These are phyloP conservation scores for Metarhizium album DNA, from an alignment of 2,329 filamentous ascomycete genomes.

Conservation along the genomic window DNA sequence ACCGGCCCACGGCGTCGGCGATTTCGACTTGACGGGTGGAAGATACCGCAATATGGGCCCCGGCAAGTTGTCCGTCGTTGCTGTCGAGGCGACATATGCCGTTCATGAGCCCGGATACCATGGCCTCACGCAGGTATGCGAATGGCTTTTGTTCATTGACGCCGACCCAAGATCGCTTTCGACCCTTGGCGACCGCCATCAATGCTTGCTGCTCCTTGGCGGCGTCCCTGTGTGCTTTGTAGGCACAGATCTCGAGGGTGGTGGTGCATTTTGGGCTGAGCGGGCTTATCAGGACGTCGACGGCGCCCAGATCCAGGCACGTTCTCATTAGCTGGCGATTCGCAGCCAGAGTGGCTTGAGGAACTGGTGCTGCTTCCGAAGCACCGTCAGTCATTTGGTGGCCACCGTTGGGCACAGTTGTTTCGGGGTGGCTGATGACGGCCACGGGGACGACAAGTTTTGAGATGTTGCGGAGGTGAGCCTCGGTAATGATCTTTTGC, in stretches of 20 bases:
- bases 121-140: slow-evolving; percentile 80
- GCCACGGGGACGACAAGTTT: slow-evolving; percentile 47
- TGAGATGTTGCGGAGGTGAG: slow-evolving; percentile 43
- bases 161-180: slow-evolving; percentile 88
- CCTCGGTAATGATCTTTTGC: slow-evolving; percentile 47
- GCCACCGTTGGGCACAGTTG: slow-evolving; percentile 14
- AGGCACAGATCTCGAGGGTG: slow-evolving; percentile 71
- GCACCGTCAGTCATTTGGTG: slow-evolving; percentile 27
- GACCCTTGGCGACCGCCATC: slow-evolving; percentile 59
- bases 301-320: slow-evolving; percentile 76
- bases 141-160: slow-evolving; percentile 77
- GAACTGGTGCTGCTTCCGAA: slow-evolving; percentile 22
- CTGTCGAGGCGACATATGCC: slow-evolving; percentile 69
- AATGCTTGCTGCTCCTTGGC: slow-evolving; percentile 62
- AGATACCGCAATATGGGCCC: slow-evolving; percentile 57
- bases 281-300: slow-evolving; percentile 76
- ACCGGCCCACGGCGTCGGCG: slow-evolving; percentile 59
- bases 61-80: slow-evolving; percentile 49
- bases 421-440: slow-evolving; percentile 33
- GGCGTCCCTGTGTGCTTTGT: slow-evolving; percentile 69
- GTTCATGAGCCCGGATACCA: slow-evolving; percentile 86
- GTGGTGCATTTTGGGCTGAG: slow-evolving; percentile 63
- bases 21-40: slow-evolving; percentile 55
- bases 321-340: slow-evolving; percentile 44
- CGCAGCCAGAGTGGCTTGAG: slow-evolving; percentile 16